phyloP scores from a whole-genome alignment of 495 filamentous ascomycete genomes.

The Hypoxylon intermedium region DNA sequence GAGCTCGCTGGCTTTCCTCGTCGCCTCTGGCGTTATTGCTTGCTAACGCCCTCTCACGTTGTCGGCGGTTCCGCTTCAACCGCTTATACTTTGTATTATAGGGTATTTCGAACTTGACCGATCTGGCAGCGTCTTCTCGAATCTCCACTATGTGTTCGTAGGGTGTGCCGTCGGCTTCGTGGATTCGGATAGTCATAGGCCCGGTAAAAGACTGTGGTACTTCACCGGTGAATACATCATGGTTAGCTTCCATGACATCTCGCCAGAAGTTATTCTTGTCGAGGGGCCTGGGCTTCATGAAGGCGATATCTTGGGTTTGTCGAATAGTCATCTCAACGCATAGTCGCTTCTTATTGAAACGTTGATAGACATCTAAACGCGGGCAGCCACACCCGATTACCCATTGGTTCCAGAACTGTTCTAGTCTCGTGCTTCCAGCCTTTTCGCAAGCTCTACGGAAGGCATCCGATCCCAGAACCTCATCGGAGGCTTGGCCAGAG shows the following conservation, averaged over 20 bases:
- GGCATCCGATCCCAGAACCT: slow-evolving; percentile 71
- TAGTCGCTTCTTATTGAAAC: slow-evolving; percentile 97
- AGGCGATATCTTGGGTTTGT: slow-evolving; percentile 68
- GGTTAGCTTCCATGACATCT: slow-evolving; percentile 78
- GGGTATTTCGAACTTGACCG: slow-evolving; percentile 78
- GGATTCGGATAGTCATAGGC: slow-evolving; percentile 96
- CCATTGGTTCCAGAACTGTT: slow-evolving; percentile 93
- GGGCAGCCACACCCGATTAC: slow-evolving; percentile 87
- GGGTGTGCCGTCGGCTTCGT: slow-evolving; percentile 97
- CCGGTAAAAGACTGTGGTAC: slow-evolving; percentile 85
- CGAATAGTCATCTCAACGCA: slow-evolving; percentile 91
- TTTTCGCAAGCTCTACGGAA: slow-evolving; percentile 88
- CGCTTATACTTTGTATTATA: slow-evolving; percentile 99
- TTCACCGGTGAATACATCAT: slow-evolving; percentile 71
- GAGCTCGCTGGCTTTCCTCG: slow-evolving; percentile 81
- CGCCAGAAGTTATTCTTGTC: slow-evolving; percentile 77
- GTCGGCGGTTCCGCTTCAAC: slow-evolving; percentile 86
- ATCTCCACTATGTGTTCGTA: slow-evolving; percentile 99
- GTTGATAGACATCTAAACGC: slow-evolving; percentile 78
- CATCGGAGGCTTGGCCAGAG: slow-evolving; percentile 70
- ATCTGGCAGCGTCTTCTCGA: slow-evolving; percentile 75
- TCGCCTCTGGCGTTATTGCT: slow-evolving; percentile 58
- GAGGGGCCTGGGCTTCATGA: slow-evolving; percentile 47
- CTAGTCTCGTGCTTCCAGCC: slow-evolving; percentile 80
- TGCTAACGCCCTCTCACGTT: slow-evolving; percentile 78